Conservation (phyloP, 73 alveolate species). For the Paramecium pentaurelia region DNA sequence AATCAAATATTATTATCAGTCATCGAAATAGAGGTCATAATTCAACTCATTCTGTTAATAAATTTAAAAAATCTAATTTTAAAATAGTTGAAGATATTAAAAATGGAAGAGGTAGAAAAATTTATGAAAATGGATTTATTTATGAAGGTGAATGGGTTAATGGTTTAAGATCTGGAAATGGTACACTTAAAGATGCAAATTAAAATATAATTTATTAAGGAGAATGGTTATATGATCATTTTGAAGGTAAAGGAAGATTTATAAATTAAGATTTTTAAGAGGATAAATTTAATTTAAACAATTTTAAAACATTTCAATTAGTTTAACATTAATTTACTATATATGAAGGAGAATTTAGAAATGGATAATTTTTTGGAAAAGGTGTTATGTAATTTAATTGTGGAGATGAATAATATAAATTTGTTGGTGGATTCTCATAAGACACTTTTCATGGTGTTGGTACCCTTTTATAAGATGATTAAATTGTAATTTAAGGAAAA, state of each 20-base stretch:
- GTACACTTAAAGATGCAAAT: not conserved
- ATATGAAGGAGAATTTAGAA: constrained; percentile 14
- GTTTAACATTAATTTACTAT: not conserved
- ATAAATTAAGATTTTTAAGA: constrained; percentile 33
- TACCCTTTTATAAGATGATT: not conserved
- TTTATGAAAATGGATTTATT: constrained; percentile 45
- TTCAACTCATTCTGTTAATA: not conserved
- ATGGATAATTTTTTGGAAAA: not conserved
- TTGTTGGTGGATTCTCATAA: not conserved
- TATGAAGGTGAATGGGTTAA: constrained; percentile 46
- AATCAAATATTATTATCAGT: not conserved
- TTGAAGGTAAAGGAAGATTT: constrained; percentile 51
- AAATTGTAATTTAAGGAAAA: not conserved
- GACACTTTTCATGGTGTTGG: constrained; percentile 25
- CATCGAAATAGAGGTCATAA: not conserved
- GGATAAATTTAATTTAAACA: not conserved
- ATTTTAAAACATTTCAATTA: not conserved
- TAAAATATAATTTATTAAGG: constrained; percentile 53
- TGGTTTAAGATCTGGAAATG: constrained; percentile 55
- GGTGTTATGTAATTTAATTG: constrained; percentile 10
- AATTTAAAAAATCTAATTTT: not conserved
- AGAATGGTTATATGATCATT: constrained; percentile 27
- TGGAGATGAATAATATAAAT: not conserved
- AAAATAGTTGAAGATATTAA: not conserved
- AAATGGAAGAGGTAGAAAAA: constrained; percentile 6